Conservation (phyloP, 192 early-diverging fungal genomes). For the Backusella parvicylindrica region DNA sequence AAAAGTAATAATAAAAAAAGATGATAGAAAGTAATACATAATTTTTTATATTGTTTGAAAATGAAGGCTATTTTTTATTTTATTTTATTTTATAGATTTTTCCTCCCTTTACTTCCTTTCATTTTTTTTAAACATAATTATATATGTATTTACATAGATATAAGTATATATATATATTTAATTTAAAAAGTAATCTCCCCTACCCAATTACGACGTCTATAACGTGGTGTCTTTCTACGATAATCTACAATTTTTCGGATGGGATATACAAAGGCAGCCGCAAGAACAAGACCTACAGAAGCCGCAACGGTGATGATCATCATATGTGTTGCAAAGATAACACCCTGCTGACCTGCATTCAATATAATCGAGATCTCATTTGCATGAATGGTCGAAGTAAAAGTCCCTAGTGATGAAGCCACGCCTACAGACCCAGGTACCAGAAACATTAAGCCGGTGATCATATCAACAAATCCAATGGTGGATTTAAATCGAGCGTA, state of each 20-base stretch:
- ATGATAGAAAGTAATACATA: background rate
- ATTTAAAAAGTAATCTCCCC: slow-evolving; percentile 18
- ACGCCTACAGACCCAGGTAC: slow-evolving; percentile 20
- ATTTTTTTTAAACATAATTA: background rate
- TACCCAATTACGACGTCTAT: slow-evolving; percentile 14
- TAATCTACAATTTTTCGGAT: slow-evolving; percentile 16
- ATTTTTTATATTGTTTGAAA: background rate
- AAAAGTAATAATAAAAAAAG: background rate
- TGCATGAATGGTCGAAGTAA: background rate
- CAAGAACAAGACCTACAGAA: slow-evolving; percentile 13
- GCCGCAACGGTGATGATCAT: slow-evolving; percentile 17
- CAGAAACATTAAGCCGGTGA: slow-evolving; percentile 19
- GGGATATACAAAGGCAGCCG: slow-evolving; percentile 13
- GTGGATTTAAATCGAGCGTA: slow-evolving; percentile 19
- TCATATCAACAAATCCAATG: slow-evolving; percentile 21
- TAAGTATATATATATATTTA: background rate
- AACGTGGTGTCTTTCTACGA: slow-evolving; percentile 3
- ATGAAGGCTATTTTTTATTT: background rate
- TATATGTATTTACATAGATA: background rate
- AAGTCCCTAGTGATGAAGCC: slow-evolving; percentile 8
- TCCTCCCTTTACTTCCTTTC: background rate
- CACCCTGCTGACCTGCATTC: slow-evolving; percentile 17
- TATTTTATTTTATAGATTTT: background rate
- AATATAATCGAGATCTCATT: slow-evolving; percentile 9
- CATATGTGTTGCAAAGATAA: slow-evolving; percentile 19